Percentiles rank a stretch among this genome's conserved stretches.
These are phyloP conservation scores for Aschersonia sp. DNA, from an alignment of 2,329 filamentous ascomycete genomes.

Conservation along the genomic window DNA sequence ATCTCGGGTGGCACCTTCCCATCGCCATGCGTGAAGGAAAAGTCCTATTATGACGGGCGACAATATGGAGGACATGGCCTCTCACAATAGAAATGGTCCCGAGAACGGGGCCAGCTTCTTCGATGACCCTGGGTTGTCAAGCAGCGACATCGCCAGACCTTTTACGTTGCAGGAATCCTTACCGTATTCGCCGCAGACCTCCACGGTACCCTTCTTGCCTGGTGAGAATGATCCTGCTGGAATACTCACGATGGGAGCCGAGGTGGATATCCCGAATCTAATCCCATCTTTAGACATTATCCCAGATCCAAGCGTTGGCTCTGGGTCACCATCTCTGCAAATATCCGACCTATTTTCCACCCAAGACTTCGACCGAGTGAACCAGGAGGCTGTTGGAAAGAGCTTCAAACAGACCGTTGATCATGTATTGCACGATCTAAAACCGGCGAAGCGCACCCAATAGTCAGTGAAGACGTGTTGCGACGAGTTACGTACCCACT, in stretches of 20 bases:
- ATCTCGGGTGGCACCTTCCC: conserved; percentile 12
- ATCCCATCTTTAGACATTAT: conserved; percentile 38
- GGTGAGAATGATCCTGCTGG: conserved; percentile 30
- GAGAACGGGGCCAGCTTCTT: conserved; percentile 19
- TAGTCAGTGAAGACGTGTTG: conserved; percentile 33
- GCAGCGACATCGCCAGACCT: conserved; percentile 22
- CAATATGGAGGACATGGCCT: conserved; percentile 17
- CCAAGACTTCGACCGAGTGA: conserved; percentile 51
- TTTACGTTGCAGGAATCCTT: conserved; percentile 61
- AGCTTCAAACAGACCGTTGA: conserved; percentile 57
- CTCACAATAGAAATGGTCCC: conserved; percentile 14
- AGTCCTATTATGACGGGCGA: conserved; percentile 11
- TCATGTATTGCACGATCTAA: conserved; percentile 61
- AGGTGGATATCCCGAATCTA: neutral
- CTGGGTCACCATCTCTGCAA: conserved; percentile 35
- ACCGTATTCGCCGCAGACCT: conserved; percentile 70
- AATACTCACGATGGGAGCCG: too few relatives aligned
- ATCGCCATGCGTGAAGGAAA: conserved; percentile 16
- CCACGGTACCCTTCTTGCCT: conserved; percentile 63
- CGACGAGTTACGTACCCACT: conserved; percentile 6
- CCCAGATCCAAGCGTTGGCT: conserved; percentile 46
- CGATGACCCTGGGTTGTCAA: conserved; percentile 9
- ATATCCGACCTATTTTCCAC: conserved; percentile 35
- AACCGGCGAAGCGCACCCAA: conserved; percentile 53
- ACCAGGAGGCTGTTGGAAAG: conserved; percentile 53